Conservation (phyloP, 2,329 filamentous ascomycete species). For the Paecilomyces variotii region DNA sequence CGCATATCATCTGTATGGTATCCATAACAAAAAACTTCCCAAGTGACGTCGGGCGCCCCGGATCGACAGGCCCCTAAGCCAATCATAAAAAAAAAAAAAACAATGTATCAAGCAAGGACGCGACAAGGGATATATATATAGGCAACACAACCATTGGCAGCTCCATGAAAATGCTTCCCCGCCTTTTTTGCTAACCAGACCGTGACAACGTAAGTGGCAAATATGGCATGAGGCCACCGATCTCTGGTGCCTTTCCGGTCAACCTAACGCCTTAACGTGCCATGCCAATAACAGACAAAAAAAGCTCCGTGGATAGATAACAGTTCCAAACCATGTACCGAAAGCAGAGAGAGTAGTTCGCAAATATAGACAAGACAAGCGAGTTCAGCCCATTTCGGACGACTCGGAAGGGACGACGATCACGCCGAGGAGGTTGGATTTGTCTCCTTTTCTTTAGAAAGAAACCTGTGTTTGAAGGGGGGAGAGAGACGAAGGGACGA, state of each 20-base stretch:
- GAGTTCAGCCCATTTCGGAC: neutral
- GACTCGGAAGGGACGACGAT: neutral
- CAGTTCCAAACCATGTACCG: neutral
- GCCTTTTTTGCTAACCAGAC: neutral
- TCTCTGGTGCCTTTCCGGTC: neutral
- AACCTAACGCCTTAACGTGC: neutral
- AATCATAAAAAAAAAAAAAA: neutral
- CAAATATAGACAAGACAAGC: neutral
- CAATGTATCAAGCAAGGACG: neutral
- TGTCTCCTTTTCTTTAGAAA: no score
- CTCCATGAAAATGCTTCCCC: slow-evolving; percentile 1
- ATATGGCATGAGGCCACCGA: neutral
- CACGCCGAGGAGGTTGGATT: neutral
- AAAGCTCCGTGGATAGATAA: neutral
- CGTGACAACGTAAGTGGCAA: neutral
- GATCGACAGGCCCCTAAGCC: neutral
- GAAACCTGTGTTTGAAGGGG: no score
- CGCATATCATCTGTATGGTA: neutral
- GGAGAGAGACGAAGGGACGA: neutral
- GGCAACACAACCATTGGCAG: neutral
- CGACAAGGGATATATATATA: neutral
- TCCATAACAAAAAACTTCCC: neutral
- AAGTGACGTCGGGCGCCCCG: neutral
- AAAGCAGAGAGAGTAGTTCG: neutral
- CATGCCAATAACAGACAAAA: neutral